Base-by-base conservation (phyloP, 805 yeast genomes). In the Hanseniaspora thailandica region DNA sequence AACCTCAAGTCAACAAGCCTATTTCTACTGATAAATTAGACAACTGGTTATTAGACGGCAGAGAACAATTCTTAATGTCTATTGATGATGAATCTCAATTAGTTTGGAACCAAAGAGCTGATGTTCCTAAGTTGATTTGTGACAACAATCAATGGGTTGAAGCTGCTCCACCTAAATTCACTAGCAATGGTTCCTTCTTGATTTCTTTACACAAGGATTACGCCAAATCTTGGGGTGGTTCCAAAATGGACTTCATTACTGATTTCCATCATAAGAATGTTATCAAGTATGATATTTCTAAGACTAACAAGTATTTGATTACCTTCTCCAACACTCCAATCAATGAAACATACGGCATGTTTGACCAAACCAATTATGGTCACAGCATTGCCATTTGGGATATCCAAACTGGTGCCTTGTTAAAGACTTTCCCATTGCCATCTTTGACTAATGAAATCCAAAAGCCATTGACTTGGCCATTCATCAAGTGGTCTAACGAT, bases 371-470 rank as follows among this genome's bases (percentile, higher is more conserved):
- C 64, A 86, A 84, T 65, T 90, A 82, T 62, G 98, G 97, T 58
- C 96, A 93, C 71, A 84, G 87, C 69, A 76, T 93, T 60, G 90
- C 90, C 52, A 79, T 93, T 56, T 93, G 98, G 98, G 90, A 89
- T 63, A 73, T 89, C 61, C 72, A 76, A 56, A 81, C 95, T 28
- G 90, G 93, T 57, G 75, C 84, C 58, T 86, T 90, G 47, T 80
- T 81, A 57, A 81, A 95, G 67, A 85, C 97, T 15, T 90, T 93
- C 77, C 94, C 96, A 30, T 74, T 90, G 63, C 86, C 90, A 56
- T 47, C 55, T 23, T 34, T 50, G 30, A 67, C 69, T 46, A 77
- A 76, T 69, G 79, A 76, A 70, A 79, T 76, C 56, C 47, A 47
- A 31, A 19, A 40, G 23, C 52, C 52, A 43, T 78, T 81, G 81